A percentile compares a stretch with the other conserved stretches of the same genome.
Evolutionary conservation across 1,139 yeast species (phyloP).

Genomic region (Debaryomyces robertsiae): DNA sequence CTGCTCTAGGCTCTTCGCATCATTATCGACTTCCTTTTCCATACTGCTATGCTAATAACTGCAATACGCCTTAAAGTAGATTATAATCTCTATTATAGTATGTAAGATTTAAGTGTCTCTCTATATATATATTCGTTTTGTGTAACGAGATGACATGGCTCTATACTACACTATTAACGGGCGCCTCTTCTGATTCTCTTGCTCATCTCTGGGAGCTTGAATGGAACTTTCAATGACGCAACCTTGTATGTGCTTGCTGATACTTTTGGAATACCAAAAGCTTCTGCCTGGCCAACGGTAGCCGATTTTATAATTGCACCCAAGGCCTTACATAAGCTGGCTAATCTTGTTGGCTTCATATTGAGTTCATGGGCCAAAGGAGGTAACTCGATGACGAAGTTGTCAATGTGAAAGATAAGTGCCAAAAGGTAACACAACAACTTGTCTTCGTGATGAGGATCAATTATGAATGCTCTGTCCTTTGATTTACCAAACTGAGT

Average conservation of each 20-base stretch:
- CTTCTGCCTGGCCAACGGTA: constrained; percentile 80
- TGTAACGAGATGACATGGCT: constrained; percentile 1
- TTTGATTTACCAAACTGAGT: constrained; percentile 73
- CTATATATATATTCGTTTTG: constrained; percentile 2
- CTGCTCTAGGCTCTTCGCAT: constrained; percentile 16
- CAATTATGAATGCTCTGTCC: constrained; percentile 72
- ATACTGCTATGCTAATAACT: background rate
- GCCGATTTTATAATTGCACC: constrained; percentile 82
- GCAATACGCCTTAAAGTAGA: too few relatives aligned
- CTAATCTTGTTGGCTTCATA: constrained; percentile 74
- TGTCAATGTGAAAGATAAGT: constrained; percentile 72
- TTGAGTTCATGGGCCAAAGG: constrained; percentile 87
- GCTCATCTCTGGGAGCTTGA: constrained; percentile 82
- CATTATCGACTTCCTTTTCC: constrained; percentile 1
- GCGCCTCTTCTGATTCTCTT: constrained; percentile 55
- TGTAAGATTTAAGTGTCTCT: too few relatives aligned
- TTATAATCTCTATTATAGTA: too few relatives aligned
- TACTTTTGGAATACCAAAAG: constrained; percentile 71
- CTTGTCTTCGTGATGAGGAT: constrained; percentile 86
- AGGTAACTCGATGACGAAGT: constrained; percentile 71
- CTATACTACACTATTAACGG: constrained; percentile 5
- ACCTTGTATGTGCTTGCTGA: constrained; percentile 71
- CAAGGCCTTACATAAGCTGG: constrained; percentile 69
- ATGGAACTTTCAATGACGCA: constrained; percentile 85
- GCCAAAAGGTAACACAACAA: constrained; percentile 78